A percentile compares a stretch with the other conserved stretches of the same genome.
Conservation (phyloP, 108 stramenopile genomes). For the Schizochytrium sp. region DNA sequence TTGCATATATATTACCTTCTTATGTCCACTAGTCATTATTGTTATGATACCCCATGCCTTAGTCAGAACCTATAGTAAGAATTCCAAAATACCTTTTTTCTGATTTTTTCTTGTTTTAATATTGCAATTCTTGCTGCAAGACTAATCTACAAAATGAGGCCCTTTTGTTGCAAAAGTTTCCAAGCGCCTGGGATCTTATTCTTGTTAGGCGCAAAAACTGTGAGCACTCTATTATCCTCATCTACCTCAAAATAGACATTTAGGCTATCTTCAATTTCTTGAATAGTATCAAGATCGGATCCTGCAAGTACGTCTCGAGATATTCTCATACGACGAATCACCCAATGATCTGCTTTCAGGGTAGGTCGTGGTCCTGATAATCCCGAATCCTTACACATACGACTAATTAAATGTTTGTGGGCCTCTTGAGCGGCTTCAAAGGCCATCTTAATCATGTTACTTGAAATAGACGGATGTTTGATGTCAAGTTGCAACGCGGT, state of each 20-base stretch:
- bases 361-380: background rate
- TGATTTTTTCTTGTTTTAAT: too few relatives aligned
- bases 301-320: background rate
- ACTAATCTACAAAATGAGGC: background rate
- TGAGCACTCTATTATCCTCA: background rate
- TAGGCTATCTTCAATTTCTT: background rate
- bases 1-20: too few relatives aligned
- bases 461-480: conserved; percentile 72
- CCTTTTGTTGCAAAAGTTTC: background rate
- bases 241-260: background rate
- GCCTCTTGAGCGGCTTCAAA: conserved; percentile 80
- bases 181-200: background rate
- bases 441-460: conserved; percentile 76
- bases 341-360: conserved; percentile 2
- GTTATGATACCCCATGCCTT: too few relatives aligned
- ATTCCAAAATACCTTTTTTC: too few relatives aligned
- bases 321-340: background rate
- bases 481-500: conserved; percentile 84
- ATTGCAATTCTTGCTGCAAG: background rate
- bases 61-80: too few relatives aligned
- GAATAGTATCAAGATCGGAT: background rate
- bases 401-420: conserved; percentile 79
- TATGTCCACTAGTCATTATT: too few relatives aligned
- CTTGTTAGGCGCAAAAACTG: background rate
- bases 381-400: conserved; percentile 72